Evolutionary conservation across 108 stramenopile genomes (phyloP).

Genomic region (Fragilariopsis cylindrus): DNA sequence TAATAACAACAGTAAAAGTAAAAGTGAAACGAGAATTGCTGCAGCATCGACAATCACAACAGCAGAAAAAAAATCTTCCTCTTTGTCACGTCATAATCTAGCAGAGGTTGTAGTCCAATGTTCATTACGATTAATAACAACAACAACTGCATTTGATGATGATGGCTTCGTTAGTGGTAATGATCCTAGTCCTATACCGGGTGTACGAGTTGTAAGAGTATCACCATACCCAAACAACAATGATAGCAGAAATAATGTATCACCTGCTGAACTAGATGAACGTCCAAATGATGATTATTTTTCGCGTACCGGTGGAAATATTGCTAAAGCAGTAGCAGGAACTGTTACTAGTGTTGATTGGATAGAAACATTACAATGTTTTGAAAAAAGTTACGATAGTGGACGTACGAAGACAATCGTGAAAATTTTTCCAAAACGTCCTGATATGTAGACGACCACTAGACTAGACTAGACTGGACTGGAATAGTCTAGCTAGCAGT

Average conservation of each 20-base stretch:
- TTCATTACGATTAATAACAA: background rate
- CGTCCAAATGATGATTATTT: conserved; percentile 1
- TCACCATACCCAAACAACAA: background rate
- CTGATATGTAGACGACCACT: background rate
- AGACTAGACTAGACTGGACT: background rate
- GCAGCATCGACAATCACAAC: background rate
- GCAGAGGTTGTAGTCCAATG: conserved; percentile 8
- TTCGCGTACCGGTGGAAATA: background rate
- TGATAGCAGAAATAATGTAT: background rate
- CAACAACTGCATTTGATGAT: background rate
- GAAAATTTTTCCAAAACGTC: background rate
- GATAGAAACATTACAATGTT: background rate
- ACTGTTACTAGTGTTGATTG: conserved; percentile 1
- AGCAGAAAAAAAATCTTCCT: background rate
- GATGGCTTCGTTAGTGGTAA: too few relatives aligned
- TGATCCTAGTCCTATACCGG: too few relatives aligned
- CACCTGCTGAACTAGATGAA: background rate
- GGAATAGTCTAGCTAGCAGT: background rate
- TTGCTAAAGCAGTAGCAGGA: background rate
- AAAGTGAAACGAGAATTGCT: background rate
- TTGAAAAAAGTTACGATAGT: background rate
- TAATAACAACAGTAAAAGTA: too few relatives aligned
- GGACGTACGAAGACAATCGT: background rate
- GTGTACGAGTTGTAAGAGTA: background rate
- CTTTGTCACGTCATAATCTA: background rate